Conservation (phyloP, 1,284 basidiomycete species). For the Puccinia hordei region DNA sequence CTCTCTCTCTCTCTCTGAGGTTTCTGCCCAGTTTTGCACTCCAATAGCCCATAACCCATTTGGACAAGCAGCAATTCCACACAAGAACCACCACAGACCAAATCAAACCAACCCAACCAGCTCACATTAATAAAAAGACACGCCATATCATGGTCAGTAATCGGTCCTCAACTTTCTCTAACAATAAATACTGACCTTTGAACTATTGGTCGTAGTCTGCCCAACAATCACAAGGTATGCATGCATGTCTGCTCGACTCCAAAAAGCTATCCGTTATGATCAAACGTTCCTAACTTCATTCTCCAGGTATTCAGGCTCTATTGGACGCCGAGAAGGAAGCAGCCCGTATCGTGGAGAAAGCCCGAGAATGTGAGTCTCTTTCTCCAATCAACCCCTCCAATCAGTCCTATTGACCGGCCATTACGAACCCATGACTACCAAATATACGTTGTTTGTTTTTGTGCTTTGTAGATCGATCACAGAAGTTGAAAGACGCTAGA, state of each 20-base stretch:
- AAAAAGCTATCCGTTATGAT: background rate
- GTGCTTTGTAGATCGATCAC: slow-evolving; percentile 35
- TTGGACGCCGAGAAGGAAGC: slow-evolving; percentile 50
- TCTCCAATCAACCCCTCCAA: no score
- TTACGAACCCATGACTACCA: background rate
- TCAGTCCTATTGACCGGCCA: background rate
- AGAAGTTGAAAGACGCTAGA: slow-evolving; percentile 47
- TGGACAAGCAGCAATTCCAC: no score
- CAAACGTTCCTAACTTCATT: background rate
- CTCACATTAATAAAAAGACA: no score
- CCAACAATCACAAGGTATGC: slow-evolving; percentile 47
- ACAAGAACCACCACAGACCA: no score
- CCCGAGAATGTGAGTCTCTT: slow-evolving; percentile 42
- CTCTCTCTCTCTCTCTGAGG: background rate
- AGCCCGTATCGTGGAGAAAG: slow-evolving; percentile 41
- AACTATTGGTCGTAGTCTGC: no score
- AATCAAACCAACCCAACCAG: no score
- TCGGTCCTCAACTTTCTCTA: no score
- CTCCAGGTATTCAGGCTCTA: slow-evolving; percentile 43
- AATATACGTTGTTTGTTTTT: background rate
- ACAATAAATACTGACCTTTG: no score
- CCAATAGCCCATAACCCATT: no score
- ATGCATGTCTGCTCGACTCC: background rate
- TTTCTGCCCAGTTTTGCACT: slow-evolving; percentile 19
- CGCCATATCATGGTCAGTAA: no score